Conservation (phyloP, 192 early-diverging fungal species). For the Allomyces macrogynus region DNA sequence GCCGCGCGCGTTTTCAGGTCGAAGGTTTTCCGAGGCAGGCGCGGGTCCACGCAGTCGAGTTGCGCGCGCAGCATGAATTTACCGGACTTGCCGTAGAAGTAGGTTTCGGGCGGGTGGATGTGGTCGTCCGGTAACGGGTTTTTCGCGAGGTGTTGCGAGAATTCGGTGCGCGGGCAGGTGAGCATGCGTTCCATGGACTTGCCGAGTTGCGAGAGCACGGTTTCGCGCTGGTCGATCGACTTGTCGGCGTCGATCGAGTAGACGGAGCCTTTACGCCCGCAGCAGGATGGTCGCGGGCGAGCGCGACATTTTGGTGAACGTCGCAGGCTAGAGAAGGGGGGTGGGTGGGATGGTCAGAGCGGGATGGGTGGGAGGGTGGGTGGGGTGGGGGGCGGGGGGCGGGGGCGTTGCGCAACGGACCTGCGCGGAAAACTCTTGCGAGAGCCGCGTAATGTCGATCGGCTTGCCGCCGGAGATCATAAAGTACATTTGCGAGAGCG, state of each 20-base stretch:
- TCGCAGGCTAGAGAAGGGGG: conserved; percentile 14
- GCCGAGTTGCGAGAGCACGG: conserved; percentile 54
- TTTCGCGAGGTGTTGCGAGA: conserved; percentile 14
- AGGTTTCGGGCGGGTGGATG: conserved; percentile 34
- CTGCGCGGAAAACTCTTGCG: conserved; percentile 26
- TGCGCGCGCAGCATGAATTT: conserved; percentile 72
- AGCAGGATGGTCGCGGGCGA: conserved; percentile 49
- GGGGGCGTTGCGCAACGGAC: background rate
- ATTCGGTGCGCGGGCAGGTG: conserved; percentile 43
- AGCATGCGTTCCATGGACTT: conserved; percentile 75
- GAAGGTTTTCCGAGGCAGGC: conserved; percentile 60
- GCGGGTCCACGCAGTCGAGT: conserved; percentile 59
- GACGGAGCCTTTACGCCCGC: conserved; percentile 41
- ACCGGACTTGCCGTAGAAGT: conserved; percentile 43
- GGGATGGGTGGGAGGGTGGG: too few species aligned
- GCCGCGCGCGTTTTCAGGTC: conserved; percentile 82
- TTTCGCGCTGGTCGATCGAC: conserved; percentile 41
- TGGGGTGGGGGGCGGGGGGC: too few species aligned
- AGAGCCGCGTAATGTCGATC: conserved; percentile 37
- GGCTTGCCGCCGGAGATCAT: conserved; percentile 38
- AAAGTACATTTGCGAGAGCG: conserved; percentile 59
- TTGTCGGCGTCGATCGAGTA: conserved; percentile 78
- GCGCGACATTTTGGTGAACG: conserved; percentile 41
- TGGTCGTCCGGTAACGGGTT: conserved; percentile 9
- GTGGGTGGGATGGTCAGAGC: background rate